Evolutionary conservation across 805 yeast genomes (phyloP).

Genomic region (Maudiozyma turicensis): DNA sequence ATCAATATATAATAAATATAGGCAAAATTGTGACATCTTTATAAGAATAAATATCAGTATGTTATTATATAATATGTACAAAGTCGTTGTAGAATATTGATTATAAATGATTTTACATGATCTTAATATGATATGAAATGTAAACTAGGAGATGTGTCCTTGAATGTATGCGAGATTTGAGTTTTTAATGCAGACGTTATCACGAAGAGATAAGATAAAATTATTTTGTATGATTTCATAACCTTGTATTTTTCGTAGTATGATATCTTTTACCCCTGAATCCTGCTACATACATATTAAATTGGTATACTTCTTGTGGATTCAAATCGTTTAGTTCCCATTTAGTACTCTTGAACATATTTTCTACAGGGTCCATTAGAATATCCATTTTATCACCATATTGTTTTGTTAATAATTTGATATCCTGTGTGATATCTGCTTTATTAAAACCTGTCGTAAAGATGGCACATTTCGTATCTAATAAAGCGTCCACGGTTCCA

Average conservation of each 20-base stretch:
- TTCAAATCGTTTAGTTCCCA: conserved; percentile 89
- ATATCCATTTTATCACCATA: conserved; percentile 73
- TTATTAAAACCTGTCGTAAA: conserved; percentile 86
- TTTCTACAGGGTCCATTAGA: conserved; percentile 61
- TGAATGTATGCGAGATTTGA: too few species aligned
- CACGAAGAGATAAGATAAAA: too few species aligned
- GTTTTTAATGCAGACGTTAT: too few species aligned
- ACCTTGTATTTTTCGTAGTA: conserved; percentile 38
- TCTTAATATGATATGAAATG: too few species aligned
- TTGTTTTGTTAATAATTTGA: conserved; percentile 55
- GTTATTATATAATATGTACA: too few species aligned
- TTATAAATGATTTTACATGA: too few species aligned
- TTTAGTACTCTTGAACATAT: conserved; percentile 75
- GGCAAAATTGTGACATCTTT: too few species aligned
- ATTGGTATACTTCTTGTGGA: conserved; percentile 90
- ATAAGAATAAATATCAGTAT: too few species aligned
- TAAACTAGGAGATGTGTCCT: too few species aligned
- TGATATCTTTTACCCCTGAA: conserved; percentile 96
- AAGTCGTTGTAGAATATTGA: too few species aligned
- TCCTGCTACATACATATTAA: conserved; percentile 82
- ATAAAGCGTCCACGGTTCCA: conserved; percentile 71
- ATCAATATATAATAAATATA: too few species aligned
- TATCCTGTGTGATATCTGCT: conserved; percentile 59
- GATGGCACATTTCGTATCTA: conserved; percentile 89
- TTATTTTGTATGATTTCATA: background rate